phyloP scores from a whole-genome alignment of 768 basidiomycete species.

The Boletus eberwhitei region DNA sequence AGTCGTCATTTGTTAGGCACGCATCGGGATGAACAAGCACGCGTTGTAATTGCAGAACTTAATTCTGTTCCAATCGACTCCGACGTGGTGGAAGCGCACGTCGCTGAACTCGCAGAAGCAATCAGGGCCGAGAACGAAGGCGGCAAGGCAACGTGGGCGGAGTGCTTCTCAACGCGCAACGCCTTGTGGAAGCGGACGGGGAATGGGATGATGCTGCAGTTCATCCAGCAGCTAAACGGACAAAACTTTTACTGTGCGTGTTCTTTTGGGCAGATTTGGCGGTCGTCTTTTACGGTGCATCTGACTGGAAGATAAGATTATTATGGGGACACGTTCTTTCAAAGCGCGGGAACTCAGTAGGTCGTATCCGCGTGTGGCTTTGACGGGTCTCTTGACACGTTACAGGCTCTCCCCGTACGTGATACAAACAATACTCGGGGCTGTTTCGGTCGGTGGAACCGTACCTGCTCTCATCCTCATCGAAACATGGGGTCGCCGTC shows the following conservation, averaged over 20 bases:
- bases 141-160: conserved; percentile 13
- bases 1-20: conserved; percentile 10
- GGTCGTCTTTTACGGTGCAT: not conserved
- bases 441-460: conserved; percentile 69
- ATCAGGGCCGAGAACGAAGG: conserved; percentile 17
- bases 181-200: conserved; percentile 18
- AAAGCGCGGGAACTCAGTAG: conserved; percentile 63
- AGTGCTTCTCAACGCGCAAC: conserved; percentile 16
- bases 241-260: conserved; percentile 19
- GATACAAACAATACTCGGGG: conserved; percentile 71
- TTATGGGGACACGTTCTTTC: conserved; percentile 18
- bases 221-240: conserved; percentile 15
- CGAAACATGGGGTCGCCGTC: conserved; percentile 71
- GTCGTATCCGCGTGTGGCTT: conserved; percentile 10
- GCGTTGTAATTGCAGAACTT: conserved; percentile 12
- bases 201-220: conserved; percentile 16
- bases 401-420: conserved; percentile 59
- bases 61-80: conserved; percentile 14
- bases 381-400: not conserved
- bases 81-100: conserved; percentile 10
- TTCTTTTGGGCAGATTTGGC: not conserved
- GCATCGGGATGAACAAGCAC: conserved; percentile 1
- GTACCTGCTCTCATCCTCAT: conserved; percentile 66
- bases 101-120: conserved; percentile 13
- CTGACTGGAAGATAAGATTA: conserved; percentile 8